These are phyloP conservation scores for Vanrija pseudolonga DNA, from an alignment of 1,284 basidiomycete genomes.

Conservation along the genomic window DNA sequence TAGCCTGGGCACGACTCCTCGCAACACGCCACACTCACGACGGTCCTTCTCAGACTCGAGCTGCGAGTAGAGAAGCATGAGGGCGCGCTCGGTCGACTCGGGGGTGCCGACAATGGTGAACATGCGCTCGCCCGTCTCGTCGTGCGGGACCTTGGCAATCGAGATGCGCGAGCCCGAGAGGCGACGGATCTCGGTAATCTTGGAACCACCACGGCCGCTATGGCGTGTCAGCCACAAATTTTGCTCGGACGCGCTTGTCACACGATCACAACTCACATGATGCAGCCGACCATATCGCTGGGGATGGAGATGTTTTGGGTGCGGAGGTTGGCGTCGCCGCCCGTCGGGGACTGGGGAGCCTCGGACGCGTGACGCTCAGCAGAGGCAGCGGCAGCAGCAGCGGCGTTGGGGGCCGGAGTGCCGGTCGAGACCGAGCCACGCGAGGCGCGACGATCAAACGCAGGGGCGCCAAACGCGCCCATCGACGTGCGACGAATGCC, in stretches of 20 bases:
- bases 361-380: conserved; percentile 48
- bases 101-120: conserved; percentile 97
- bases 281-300: conserved; percentile 97
- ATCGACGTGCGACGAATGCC: conserved; percentile 48
- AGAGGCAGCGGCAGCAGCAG: conserved; percentile 31
- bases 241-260: neutral
- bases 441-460: conserved; percentile 18
- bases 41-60: conserved; percentile 93
- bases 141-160: conserved; percentile 97
- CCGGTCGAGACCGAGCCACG: conserved; percentile 27
- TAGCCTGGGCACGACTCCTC: too few species aligned
- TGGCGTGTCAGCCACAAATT: conserved; percentile 5
- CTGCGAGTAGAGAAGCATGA: conserved; percentile 96
- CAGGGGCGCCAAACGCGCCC: conserved; percentile 26
- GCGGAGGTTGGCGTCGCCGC: conserved; percentile 66
- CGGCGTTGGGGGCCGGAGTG: conserved; percentile 34
- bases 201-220: conserved; percentile 86
- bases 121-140: conserved; percentile 98
- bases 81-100: conserved; percentile 92
- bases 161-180: conserved; percentile 94
- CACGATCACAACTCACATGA: conserved; percentile 56
- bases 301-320: conserved; percentile 99
- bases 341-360: conserved; percentile 55
- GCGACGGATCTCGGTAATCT: conserved; percentile 98
- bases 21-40: conserved; percentile 52